Conservation (phyloP, 768 basidiomycete species). For the Suillus decipiens region DNA sequence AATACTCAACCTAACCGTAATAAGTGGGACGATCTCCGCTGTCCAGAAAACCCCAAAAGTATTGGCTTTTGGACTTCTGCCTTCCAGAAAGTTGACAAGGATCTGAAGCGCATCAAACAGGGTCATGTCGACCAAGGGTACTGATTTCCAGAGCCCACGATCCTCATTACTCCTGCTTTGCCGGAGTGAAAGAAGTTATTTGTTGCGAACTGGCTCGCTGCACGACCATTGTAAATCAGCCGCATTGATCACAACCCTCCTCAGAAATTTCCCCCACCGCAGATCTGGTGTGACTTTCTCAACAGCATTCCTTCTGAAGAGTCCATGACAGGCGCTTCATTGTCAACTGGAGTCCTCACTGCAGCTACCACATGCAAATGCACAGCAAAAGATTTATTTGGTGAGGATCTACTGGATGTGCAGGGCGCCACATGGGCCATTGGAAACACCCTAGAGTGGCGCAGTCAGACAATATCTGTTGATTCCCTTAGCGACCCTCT, state of each 20-base stretch:
- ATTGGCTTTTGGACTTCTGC: background rate
- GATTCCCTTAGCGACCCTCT: background rate
- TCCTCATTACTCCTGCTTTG: too few relatives aligned
- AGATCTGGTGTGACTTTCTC: constrained; percentile 16
- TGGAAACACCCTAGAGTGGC: background rate
- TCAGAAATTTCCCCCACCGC: constrained; percentile 4
- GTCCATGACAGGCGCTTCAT: background rate
- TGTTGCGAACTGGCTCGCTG: too few relatives aligned
- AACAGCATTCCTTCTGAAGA: constrained; percentile 5
- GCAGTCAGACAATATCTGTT: background rate
- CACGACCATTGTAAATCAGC: too few relatives aligned
- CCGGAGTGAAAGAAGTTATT: too few relatives aligned
- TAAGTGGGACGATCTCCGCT: constrained; percentile 6
- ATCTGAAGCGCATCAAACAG: too few relatives aligned
- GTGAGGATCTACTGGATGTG: constrained; percentile 1
- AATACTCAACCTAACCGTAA: background rate
- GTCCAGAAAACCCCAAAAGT: background rate
- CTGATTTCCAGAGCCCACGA: too few relatives aligned
- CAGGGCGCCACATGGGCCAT: background rate
- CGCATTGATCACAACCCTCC: constrained; percentile 12
- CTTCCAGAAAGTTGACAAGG: background rate
- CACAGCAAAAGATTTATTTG: constrained; percentile 8
- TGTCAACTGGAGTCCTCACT: background rate
- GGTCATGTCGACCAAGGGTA: too few relatives aligned
- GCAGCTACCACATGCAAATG: background rate